A percentile compares a stretch with the other conserved stretches of the same genome.
Conservation (phyloP, 768 basidiomycete species). For the Tricholoma furcatifolium region DNA sequence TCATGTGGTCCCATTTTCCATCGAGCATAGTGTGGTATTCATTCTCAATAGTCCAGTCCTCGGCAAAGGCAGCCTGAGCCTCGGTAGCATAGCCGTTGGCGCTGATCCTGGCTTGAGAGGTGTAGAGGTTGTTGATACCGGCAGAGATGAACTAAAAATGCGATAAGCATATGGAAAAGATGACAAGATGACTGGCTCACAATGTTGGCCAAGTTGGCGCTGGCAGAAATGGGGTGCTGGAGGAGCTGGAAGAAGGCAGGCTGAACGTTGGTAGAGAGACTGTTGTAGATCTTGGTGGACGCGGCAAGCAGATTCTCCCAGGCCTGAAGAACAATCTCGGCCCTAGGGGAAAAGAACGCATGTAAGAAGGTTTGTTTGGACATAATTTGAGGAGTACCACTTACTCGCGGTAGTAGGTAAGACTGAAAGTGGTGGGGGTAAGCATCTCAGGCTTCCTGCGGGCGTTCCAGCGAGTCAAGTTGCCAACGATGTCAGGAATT, state of each 20-base stretch:
- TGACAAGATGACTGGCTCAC: slow-evolving; percentile 14
- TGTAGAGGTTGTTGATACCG: slow-evolving; percentile 58
- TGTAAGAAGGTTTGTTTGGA: background rate
- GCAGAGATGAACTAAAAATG: slow-evolving; percentile 44
- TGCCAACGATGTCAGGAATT: slow-evolving; percentile 52
- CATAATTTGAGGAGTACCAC: slow-evolving; percentile 23
- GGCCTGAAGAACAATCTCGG: slow-evolving; percentile 50
- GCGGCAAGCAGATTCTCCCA: slow-evolving; percentile 45
- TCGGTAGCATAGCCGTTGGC: slow-evolving; percentile 55
- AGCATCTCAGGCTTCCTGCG: slow-evolving; percentile 66
- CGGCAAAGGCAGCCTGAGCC: slow-evolving; percentile 55
- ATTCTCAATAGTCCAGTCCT: slow-evolving; percentile 58
- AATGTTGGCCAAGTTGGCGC: slow-evolving; percentile 57
- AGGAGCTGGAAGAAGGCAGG: slow-evolving; percentile 62
- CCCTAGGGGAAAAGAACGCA: slow-evolving; percentile 33
- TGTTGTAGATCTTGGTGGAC: slow-evolving; percentile 40
- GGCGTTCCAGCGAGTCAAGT: slow-evolving; percentile 55
- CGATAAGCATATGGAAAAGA: background rate
- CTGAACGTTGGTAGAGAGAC: slow-evolving; percentile 38
- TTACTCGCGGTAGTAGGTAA: slow-evolving; percentile 69
- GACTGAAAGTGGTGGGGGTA: slow-evolving; percentile 58
- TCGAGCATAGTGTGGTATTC: slow-evolving; percentile 59
- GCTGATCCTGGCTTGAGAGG: slow-evolving; percentile 60
- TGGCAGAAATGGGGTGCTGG: slow-evolving; percentile 61
- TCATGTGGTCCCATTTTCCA: slow-evolving; percentile 74